Percentiles rank a stretch among this genome's conserved stretches.
Evolutionary conservation across 2,329 filamentous ascomycete species (phyloP).

Genomic region (Ilyonectria mors-panacis): DNA sequence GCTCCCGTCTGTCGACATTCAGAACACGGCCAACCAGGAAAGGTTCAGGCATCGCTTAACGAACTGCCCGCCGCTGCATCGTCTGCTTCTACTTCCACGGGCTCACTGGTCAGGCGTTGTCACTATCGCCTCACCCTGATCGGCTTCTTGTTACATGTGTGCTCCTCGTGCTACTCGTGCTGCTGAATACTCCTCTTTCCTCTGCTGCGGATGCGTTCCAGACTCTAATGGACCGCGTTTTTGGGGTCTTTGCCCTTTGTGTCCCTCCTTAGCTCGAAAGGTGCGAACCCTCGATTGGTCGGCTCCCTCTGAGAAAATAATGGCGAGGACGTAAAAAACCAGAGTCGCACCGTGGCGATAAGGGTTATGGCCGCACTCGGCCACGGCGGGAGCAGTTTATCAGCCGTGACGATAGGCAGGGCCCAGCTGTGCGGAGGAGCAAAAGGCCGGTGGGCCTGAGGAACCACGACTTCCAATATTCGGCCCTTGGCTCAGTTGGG

Average conservation of each 20-base stretch:
- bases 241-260: slow-evolving; percentile 29
- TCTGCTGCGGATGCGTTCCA: slow-evolving; percentile 30
- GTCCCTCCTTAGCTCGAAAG: slow-evolving; percentile 6
- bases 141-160: slow-evolving; percentile 1
- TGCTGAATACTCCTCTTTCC: slow-evolving; percentile 16
- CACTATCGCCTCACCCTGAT: background rate
- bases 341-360: slow-evolving; percentile 14
- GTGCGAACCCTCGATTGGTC: slow-evolving; percentile 40
- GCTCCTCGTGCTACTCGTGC: slow-evolving; percentile 15
- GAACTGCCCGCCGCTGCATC: background rate
- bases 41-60: background rate
- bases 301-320: slow-evolving; percentile 21
- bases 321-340: slow-evolving; percentile 12
- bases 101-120: background rate
- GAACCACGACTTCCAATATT: slow-evolving; percentile 22
- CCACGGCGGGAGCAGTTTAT: slow-evolving; percentile 11
- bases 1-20: background rate
- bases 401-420: background rate
- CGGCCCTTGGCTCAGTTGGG: slow-evolving; percentile 32
- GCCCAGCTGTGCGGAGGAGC: background rate
- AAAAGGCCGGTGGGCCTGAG: background rate
- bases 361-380: slow-evolving; percentile 21
- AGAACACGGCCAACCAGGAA: slow-evolving; percentile 1
- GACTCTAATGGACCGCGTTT: slow-evolving; percentile 39
- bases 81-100: background rate